Evolutionary conservation across 2,329 filamentous ascomycete species (phyloP), one percentile per base, ranked within the genome.

Genomic region (Colletotrichum costaricense): DNA sequence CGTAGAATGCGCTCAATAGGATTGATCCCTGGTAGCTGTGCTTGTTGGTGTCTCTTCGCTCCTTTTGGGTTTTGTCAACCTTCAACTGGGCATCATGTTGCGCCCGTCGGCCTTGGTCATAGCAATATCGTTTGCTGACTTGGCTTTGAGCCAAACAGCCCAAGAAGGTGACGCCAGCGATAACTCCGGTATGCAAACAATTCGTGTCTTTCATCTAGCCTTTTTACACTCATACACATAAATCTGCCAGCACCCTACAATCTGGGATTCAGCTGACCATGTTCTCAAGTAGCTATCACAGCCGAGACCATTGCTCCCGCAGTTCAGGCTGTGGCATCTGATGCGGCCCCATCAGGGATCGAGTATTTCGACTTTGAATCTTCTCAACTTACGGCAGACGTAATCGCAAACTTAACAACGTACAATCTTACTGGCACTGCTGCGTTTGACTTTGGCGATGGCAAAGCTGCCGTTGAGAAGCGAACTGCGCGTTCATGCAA

Each of bases 401-500:
- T 59, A 11, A 38, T 66, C 19, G 28, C 38, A 42, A 66, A 66
- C 62, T 28, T 70, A 16, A 59, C 55, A 6, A 46, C 11, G 7
- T 59, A 59, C 38, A 55, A 46, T 30, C 14, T 70, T 2, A 38
- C 26, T 5, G 30, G 30, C 30, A 54, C 24, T 9, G 38, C 38
- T 16, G 16, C 65, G 9, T 70, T 70, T 8, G 54, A 66, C 54
- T 70, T 70, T 5, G 38, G 67, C 24, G 30, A 59, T 1, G 62
- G 60, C 12, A 38, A 58, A 28, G 30, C 7, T 14, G 38, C 35
- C 5, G 16, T 33, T 26, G 14, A 30, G 30, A 67, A 42, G 5
- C 26, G 56, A 8, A 55, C 63, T 30, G 19, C 63, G 28, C 68
- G 63, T 11, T 67, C 52, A 5, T 76, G 74, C 55, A 75, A 75